Evolutionary conservation across 352 stramenopile species (phyloP).

Genomic region (Phytophthora fragariae): DNA sequence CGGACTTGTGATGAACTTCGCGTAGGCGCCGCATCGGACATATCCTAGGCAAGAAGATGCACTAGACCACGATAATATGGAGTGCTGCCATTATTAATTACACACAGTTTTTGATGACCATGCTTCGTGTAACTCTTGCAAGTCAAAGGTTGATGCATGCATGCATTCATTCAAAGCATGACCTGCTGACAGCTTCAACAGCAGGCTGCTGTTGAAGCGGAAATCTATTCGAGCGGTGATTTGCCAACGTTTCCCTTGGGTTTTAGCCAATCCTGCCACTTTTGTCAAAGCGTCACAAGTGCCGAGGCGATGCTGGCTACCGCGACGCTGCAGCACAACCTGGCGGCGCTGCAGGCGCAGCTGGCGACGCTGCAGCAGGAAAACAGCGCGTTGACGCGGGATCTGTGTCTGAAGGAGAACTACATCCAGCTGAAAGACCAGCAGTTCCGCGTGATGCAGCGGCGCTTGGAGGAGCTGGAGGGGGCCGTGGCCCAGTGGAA

Average conservation of each 20-base stretch:
- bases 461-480: conserved; percentile 72
- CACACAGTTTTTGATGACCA: no score
- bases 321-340: conserved; percentile 66
- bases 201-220: not conserved
- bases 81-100: no score
- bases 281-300: not conserved
- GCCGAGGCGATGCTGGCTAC: not conserved
- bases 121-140: no score
- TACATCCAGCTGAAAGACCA: conserved; percentile 80
- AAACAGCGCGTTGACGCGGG: conserved; percentile 68
- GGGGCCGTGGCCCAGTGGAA: conserved; percentile 66
- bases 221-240: not conserved
- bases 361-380: conserved; percentile 65
- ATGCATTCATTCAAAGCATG: no score
- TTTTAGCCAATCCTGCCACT: not conserved
- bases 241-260: not conserved
- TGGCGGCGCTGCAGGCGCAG: conserved; percentile 66
- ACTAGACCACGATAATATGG: not conserved
- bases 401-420: conserved; percentile 76
- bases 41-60: no score
- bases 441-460: conserved; percentile 79
- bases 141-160: no score
- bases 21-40: conserved; percentile 8
- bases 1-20: conserved; percentile 31
- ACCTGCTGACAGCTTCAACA: no score